Percentiles rank a stretch among this genome's conserved stretches.
These are phyloP conservation scores for Globisporangium radiosum DNA, from an alignment of 352 stramenopile species.

Conservation along the genomic window DNA sequence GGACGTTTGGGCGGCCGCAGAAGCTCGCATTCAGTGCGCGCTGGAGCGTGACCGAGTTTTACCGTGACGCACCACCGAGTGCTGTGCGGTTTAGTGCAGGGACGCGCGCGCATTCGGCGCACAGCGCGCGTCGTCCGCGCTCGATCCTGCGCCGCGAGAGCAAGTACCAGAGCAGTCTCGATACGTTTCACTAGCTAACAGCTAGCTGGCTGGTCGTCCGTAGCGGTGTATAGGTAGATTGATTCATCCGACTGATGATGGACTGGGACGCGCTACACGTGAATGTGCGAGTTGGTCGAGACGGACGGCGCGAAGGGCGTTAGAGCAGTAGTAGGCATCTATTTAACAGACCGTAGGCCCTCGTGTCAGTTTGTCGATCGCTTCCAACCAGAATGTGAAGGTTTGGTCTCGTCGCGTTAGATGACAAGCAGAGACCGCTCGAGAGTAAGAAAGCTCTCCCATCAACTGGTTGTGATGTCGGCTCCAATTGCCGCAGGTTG, in stretches of 20 bases:
- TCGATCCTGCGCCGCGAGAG: conserved; percentile 47
- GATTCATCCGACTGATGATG: too few relatives aligned
- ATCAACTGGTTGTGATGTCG: too few relatives aligned
- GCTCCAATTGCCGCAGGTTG: too few relatives aligned
- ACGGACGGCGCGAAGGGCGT: too few relatives aligned
- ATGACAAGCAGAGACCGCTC: too few relatives aligned
- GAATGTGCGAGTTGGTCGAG: neutral
- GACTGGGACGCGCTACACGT: too few relatives aligned
- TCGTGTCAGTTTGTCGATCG: too few relatives aligned
- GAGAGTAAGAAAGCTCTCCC: too few relatives aligned
- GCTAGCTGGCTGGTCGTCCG: neutral
- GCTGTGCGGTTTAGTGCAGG: conserved; percentile 19
- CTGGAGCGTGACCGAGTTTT: conserved; percentile 54
- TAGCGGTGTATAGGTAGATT: neutral
- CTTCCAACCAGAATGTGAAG: too few relatives aligned
- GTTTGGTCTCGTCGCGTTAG: too few relatives aligned
- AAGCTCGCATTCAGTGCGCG: conserved; percentile 50
- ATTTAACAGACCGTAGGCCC: too few relatives aligned
- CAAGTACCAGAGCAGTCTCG: conserved; percentile 44
- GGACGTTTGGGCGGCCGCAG: conserved; percentile 56
- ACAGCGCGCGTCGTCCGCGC: conserved; percentile 15
- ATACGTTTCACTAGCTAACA: conserved; percentile 1
- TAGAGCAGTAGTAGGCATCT: too few relatives aligned
- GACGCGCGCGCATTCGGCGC: conserved; percentile 9
- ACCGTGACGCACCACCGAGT: conserved; percentile 25